A percentile compares a stretch with the other conserved stretches of the same genome.
phyloP scores from a whole-genome alignment of 345 rosid genomes.

The Psidium friedrichsthalianum region DNA sequence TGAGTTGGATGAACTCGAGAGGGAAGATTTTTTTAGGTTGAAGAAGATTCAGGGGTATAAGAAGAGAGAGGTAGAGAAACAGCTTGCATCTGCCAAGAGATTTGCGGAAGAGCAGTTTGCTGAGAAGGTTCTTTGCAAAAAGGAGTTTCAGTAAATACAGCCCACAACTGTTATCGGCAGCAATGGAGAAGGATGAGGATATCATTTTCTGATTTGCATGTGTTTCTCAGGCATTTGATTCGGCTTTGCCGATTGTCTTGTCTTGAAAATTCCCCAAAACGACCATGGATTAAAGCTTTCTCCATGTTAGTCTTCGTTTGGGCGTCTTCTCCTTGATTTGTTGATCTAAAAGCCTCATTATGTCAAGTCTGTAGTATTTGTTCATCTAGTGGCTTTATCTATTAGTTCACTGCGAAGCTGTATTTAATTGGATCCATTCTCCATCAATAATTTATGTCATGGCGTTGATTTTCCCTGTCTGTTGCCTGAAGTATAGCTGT shows the following conservation, averaged over 20 bases:
- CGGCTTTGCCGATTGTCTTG: not conserved
- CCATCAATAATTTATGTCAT: not conserved
- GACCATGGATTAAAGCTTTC: not conserved
- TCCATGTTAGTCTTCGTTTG: not conserved
- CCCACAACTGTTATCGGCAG: conserved; percentile 51
- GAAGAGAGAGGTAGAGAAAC: conserved; percentile 62
- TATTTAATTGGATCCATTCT: not conserved
- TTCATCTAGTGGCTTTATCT: not conserved
- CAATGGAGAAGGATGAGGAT: conserved; percentile 60
- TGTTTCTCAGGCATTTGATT: not conserved
- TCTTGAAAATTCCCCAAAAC: not conserved
- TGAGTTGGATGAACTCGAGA: conserved; percentile 90
- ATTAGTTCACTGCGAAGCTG: not conserved
- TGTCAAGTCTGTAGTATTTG: not conserved
- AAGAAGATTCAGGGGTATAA: conserved; percentile 61
- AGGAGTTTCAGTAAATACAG: conserved; percentile 54
- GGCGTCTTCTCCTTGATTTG: not conserved
- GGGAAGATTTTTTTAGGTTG: conserved; percentile 86
- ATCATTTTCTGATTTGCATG: conserved; percentile 52
- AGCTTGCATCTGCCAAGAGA: conserved; percentile 4
- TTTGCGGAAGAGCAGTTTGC: conserved; percentile 66
- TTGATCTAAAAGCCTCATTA: not conserved
- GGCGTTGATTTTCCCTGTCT: not conserved
- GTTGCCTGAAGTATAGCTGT: not conserved
- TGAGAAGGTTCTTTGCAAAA: conserved; percentile 61